Evolutionary conservation across 306 rosid species (phyloP).

Genomic region (Chamaecrista fasciculata): DNA sequence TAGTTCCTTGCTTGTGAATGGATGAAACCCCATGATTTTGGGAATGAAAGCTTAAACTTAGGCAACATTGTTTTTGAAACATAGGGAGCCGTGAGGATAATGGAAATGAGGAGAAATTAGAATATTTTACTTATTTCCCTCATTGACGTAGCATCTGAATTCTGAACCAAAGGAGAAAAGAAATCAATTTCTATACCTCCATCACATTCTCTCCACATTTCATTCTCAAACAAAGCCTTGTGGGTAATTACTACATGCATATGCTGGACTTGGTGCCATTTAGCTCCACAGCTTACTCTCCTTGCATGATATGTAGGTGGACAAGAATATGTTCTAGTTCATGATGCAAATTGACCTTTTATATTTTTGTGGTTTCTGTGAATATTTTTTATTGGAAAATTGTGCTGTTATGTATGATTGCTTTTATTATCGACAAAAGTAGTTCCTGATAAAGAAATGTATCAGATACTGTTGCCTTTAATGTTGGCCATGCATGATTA

Average conservation of each 20-base stretch:
- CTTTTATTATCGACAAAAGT: neutral
- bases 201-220: neutral
- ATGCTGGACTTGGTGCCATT: neutral
- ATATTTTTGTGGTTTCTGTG: neutral
- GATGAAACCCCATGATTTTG: neutral
- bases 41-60: neutral
- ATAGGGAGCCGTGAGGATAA: neutral
- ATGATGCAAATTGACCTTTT: neutral
- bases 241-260: neutral
- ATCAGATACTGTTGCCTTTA: neutral
- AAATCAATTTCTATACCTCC: too few relatives aligned
- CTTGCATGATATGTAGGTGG: neutral
- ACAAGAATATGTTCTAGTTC: neutral
- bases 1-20: neutral
- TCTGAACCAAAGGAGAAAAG: neutral
- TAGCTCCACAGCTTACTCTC: neutral
- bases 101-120: neutral
- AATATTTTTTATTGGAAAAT: neutral
- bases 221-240: neutral
- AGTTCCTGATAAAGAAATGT: neutral
- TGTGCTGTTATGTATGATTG: neutral
- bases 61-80: neutral
- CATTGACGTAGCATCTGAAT: neutral
- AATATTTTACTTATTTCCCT: neutral
- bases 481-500: neutral